Conservation (phyloP, 2,329 filamentous ascomycete species). For the Sporothrix globosa region DNA sequence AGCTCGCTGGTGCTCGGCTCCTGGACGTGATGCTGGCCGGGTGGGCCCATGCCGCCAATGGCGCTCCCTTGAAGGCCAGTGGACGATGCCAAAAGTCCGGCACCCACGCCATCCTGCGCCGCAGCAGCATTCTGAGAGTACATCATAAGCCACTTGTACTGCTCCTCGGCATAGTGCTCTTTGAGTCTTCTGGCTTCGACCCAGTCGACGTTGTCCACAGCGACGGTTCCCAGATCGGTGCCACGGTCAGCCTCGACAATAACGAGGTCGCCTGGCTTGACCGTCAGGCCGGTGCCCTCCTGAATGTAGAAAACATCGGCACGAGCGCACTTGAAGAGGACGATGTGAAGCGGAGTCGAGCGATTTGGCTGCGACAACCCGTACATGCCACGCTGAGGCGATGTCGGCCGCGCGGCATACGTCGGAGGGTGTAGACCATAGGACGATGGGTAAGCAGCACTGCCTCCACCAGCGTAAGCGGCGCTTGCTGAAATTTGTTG, state of each 20-base stretch:
- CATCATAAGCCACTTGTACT: constrained; percentile 99
- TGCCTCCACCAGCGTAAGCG: constrained; percentile 33
- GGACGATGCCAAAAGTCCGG: constrained; percentile 65
- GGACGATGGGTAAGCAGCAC: constrained; percentile 52
- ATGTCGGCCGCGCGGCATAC: constrained; percentile 58
- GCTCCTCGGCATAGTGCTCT: constrained; percentile 89
- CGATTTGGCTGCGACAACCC: constrained; percentile 63
- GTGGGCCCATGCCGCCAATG: constrained; percentile 76
- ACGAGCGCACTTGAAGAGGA: constrained; percentile 93
- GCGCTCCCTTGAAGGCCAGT: constrained; percentile 69
- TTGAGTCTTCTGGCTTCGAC: constrained; percentile 86
- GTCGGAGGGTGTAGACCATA: constrained; percentile 52
- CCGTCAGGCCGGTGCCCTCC: constrained; percentile 87
- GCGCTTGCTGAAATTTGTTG: constrained; percentile 36
- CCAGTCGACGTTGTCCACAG: constrained; percentile 84
- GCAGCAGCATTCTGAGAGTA: constrained; percentile 80
- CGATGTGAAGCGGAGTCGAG: constrained; percentile 79
- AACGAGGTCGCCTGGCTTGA: constrained; percentile 89
- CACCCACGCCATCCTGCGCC: constrained; percentile 62
- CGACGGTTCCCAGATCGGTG: constrained; percentile 91
- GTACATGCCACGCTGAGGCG: constrained; percentile 65
- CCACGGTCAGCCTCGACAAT: constrained; percentile 97
- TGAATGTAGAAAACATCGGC: constrained; percentile 97
- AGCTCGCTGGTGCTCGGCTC: constrained; percentile 74
- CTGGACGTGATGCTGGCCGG: constrained; percentile 72